Evolutionary conservation across 2,329 filamentous ascomycete species (phyloP).

Genomic region (Xylariaceae sp.): DNA sequence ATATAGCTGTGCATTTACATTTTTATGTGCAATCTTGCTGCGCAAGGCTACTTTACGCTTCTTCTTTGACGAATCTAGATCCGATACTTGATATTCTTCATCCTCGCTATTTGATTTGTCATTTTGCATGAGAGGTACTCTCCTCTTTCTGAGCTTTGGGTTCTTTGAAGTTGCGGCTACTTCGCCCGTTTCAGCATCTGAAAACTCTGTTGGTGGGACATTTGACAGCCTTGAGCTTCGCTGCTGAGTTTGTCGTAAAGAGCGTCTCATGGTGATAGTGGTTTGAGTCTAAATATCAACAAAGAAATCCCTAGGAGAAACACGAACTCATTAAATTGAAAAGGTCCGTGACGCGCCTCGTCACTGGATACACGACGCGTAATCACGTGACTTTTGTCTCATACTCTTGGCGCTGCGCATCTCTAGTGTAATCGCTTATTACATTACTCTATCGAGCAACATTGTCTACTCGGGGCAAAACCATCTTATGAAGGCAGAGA

Average conservation of each 20-base stretch:
- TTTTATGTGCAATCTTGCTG: slow-evolving; percentile 19
- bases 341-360: too few species aligned
- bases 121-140: slow-evolving; percentile 14
- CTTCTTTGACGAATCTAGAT: slow-evolving; percentile 23
- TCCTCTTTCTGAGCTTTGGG: slow-evolving; percentile 27
- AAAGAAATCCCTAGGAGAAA: too few species aligned
- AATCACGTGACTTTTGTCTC: too few species aligned
- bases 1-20: slow-evolving; percentile 25
- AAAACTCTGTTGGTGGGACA: not conserved
- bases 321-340: too few species aligned
- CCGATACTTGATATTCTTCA: slow-evolving; percentile 26
- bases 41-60: slow-evolving; percentile 29
- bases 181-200: not conserved
- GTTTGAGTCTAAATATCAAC: not conserved
- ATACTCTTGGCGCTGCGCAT: too few species aligned
- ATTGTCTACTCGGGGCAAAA: not conserved
- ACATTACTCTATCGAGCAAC: slow-evolving; percentile 1
- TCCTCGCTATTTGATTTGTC: slow-evolving; percentile 29
- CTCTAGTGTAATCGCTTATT: too few species aligned
- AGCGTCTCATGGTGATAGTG: slow-evolving; percentile 36
- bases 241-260: slow-evolving; percentile 29
- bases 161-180: not conserved
- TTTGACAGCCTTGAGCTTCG: not conserved
- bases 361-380: too few species aligned
- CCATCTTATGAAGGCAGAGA: slow-evolving; percentile 1